These are phyloP conservation scores for Penicillium sp. DNA, from an alignment of 2,329 filamentous ascomycete species.

Conservation along the genomic window DNA sequence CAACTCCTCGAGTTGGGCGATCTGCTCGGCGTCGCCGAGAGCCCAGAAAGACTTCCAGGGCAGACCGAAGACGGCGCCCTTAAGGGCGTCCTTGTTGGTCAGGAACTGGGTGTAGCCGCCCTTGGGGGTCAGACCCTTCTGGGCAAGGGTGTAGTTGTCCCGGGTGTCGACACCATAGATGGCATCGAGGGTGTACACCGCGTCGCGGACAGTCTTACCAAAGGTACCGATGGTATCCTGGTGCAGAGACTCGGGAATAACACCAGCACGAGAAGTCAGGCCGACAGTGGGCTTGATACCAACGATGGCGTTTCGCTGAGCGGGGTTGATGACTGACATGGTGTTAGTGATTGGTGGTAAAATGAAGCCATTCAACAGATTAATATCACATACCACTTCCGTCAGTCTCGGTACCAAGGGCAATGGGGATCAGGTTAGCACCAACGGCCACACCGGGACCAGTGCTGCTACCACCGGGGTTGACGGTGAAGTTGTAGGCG, in stretches of 20 bases:
- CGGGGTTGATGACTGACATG: slow-evolving; percentile 68
- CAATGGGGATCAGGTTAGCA: slow-evolving; percentile 67
- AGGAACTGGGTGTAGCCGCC: slow-evolving; percentile 66
- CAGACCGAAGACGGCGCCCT: slow-evolving; percentile 70
- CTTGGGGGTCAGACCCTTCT: slow-evolving; percentile 60
- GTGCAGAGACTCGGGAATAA: slow-evolving; percentile 70
- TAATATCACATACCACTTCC: slow-evolving; percentile 57
- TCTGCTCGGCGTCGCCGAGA: slow-evolving; percentile 63
- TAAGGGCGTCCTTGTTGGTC: slow-evolving; percentile 59
- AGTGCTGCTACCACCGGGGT: slow-evolving; percentile 72
- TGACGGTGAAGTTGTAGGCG: slow-evolving; percentile 71
- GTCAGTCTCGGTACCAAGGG: slow-evolving; percentile 77
- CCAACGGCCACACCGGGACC: slow-evolving; percentile 70
- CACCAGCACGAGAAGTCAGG: slow-evolving; percentile 67
- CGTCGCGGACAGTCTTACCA: slow-evolving; percentile 72
- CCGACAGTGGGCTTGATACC: slow-evolving; percentile 80
- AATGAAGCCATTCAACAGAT: not conserved
- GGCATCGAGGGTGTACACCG: slow-evolving; percentile 68
- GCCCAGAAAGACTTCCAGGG: slow-evolving; percentile 76
- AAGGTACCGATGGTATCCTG: slow-evolving; percentile 74
- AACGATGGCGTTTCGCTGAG: slow-evolving; percentile 70
- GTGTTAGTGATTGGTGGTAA: not conserved
- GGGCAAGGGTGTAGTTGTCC: slow-evolving; percentile 70
- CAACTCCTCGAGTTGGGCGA: slow-evolving; percentile 57
- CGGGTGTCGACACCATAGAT: slow-evolving; percentile 69